Base-by-base conservation (phyloP, 1,284 basidiomycete species). In the Cutaneotrichosporon curvatum region DNA sequence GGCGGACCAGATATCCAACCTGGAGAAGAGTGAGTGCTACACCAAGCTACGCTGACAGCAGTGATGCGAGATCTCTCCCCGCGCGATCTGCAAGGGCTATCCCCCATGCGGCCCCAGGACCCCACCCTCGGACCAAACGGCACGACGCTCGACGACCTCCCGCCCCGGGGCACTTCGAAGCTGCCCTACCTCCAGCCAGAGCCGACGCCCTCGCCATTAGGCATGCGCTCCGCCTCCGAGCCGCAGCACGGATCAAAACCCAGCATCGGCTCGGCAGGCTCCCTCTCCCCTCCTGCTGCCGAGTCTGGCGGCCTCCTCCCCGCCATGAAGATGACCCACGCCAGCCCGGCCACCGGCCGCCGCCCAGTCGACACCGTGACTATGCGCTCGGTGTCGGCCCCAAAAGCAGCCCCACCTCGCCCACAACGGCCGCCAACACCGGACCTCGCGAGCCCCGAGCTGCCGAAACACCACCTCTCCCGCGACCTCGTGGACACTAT, bases 1-100 rank as follows among this genome's bases (percentile, higher is more conserved):
- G 65, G 62, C 60, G 18, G 67, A 71, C 19, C 61, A 70, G 49
- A 53, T 72, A 32, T 67, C 67, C 48, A 58, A 62, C 42, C 55
- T 72, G 10, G 70, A 72, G 53, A 58, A 56, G 53, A 62, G 46
- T 47, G 21, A 47, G 46, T 33, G 18, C 19, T 18, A 4, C 23
- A 6, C 5, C 3, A 15, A 15, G 3, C 5, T 19, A 7, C 2
- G 18, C 35, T 44, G 18, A 42, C 32, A 10, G 4, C 43, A 71
- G 70, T 68, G 46, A 62, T 72, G 60, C 63, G 65, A 15, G 57
- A 60, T 25, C 49, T 72, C 11, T 68, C 67, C 2, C 70, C 70
- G 2, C 58, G 63, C 6, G 69, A 71, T 20, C 61, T 69, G 22
- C 58, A 63, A 7, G 40, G 68, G 21, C 67, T 15, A 19, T 37